A percentile compares a stretch with the other conserved stretches of the same genome.
Conservation (phyloP, 345 rosid genomes). For the Carallia pectinifolia region DNA sequence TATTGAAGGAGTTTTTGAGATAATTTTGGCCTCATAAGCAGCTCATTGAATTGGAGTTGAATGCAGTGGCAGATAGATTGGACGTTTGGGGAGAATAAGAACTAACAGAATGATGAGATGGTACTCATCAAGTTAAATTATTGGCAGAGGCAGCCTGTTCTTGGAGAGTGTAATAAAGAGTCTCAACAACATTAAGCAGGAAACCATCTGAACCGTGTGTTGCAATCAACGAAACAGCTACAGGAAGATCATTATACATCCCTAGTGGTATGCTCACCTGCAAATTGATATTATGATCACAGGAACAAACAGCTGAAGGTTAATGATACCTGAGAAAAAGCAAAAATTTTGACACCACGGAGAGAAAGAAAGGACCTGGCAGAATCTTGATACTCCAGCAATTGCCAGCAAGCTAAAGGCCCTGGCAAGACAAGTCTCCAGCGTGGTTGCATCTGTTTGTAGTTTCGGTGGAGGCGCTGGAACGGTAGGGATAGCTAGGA, state of each 20-base stretch:
- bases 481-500: constrained; percentile 76
- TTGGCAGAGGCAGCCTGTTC: constrained; percentile 18
- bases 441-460: constrained; percentile 45
- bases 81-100: too few species aligned
- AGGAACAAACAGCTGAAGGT: not conserved
- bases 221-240: too few species aligned
- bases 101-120: too few species aligned
- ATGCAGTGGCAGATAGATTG: too few species aligned
- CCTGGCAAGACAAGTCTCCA: constrained; percentile 51
- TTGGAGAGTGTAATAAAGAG: constrained; percentile 37
- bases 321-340: too few species aligned
- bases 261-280: constrained; percentile 76
- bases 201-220: too few species aligned
- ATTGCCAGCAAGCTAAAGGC: constrained; percentile 75
- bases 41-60: too few species aligned
- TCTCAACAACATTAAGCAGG: constrained; percentile 57
- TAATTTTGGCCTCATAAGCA: not conserved
- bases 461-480: constrained; percentile 84
- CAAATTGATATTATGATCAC: not conserved
- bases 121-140: too few species aligned
- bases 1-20: too few species aligned
- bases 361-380: constrained; percentile 53
- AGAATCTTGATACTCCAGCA: constrained; percentile 80
- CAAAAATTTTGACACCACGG: not conserved
- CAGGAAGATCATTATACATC: too few species aligned